Percentiles rank a stretch among this genome's conserved stretches.
These are phyloP conservation scores for Pichia californica DNA, from an alignment of 805 yeast genomes.

Conservation along the genomic window DNA sequence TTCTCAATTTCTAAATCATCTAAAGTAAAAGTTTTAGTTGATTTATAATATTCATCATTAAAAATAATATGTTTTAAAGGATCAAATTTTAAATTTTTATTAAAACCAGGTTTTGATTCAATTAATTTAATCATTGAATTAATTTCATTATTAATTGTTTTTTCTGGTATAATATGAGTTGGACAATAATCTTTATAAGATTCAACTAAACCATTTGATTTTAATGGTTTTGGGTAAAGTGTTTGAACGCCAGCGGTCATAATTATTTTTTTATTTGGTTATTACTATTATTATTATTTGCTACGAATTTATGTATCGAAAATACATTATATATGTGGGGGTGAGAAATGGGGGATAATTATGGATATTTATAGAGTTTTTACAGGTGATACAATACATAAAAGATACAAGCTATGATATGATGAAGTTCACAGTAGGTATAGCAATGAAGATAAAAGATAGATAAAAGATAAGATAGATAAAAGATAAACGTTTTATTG, in stretches of 20 bases:
- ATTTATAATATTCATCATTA: slow-evolving; percentile 30
- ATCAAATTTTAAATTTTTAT: slow-evolving; percentile 31
- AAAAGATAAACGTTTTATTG: no score
- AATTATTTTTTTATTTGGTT: no score
- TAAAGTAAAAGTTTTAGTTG: slow-evolving; percentile 32
- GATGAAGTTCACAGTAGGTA: no score
- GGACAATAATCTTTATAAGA: slow-evolving; percentile 16
- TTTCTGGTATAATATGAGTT: slow-evolving; percentile 19
- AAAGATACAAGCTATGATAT: no score
- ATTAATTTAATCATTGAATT: slow-evolving; percentile 14
- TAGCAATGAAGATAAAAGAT: no score
- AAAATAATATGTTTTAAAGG: slow-evolving; percentile 32
- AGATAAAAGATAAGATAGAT: no score
- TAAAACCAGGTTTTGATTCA: slow-evolving; percentile 22
- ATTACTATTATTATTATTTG: no score
- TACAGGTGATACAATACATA: no score
- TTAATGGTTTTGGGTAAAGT: slow-evolving; percentile 18
- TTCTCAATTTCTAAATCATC: slow-evolving; percentile 31
- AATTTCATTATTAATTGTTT: slow-evolving; percentile 22
- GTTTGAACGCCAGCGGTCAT: slow-evolving; percentile 16
- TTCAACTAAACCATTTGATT: slow-evolving; percentile 16
- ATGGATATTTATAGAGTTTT: no score
- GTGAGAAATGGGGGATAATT: no score
- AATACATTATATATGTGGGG: no score
- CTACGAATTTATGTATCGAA: no score